Percentiles rank a stretch among this genome's conserved stretches.
Conservation (phyloP, 345 rosid species). For the Ceriops decandra region DNA sequence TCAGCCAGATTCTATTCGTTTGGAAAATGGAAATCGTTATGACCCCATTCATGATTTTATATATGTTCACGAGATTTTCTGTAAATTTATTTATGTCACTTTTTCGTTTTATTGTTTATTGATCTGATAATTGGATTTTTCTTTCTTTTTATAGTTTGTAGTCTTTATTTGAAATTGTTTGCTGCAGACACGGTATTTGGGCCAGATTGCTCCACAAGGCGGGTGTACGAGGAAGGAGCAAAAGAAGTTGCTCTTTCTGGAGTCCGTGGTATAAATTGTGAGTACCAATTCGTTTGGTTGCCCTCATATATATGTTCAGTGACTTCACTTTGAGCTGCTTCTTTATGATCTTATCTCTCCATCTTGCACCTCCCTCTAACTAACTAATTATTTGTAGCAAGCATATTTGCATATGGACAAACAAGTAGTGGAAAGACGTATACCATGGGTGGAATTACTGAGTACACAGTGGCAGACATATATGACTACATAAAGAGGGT, state of each 20-base stretch:
- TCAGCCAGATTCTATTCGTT: conserved; percentile 5
- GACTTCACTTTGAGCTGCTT: conserved; percentile 6
- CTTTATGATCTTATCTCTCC: background rate
- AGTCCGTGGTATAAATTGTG: conserved; percentile 77
- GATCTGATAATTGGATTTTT: background rate
- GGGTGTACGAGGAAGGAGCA: conserved; percentile 79
- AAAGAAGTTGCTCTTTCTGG: conserved; percentile 82
- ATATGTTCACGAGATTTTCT: no score
- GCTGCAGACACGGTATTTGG: conserved; percentile 76
- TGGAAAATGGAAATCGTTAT: conserved; percentile 10
- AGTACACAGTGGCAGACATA: conserved; percentile 68
- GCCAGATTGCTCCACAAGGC: conserved; percentile 58
- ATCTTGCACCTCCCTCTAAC: background rate
- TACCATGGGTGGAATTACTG: conserved; percentile 88
- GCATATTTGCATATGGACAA: conserved; percentile 97
- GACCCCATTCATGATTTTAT: background rate
- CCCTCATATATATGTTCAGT: background rate
- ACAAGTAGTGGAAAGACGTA: conserved; percentile 96
- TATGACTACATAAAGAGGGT: conserved; percentile 73
- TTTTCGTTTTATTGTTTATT: no score
- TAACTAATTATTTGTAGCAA: conserved; percentile 48
- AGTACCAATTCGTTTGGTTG: conserved; percentile 14
- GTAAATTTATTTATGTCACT: no score
- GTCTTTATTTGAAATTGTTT: conserved; percentile 21
- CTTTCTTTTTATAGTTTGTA: conserved; percentile 20